These are phyloP conservation scores for Lactarius sp. DNA, from an alignment of 768 basidiomycete genomes.

Conservation along the genomic window DNA sequence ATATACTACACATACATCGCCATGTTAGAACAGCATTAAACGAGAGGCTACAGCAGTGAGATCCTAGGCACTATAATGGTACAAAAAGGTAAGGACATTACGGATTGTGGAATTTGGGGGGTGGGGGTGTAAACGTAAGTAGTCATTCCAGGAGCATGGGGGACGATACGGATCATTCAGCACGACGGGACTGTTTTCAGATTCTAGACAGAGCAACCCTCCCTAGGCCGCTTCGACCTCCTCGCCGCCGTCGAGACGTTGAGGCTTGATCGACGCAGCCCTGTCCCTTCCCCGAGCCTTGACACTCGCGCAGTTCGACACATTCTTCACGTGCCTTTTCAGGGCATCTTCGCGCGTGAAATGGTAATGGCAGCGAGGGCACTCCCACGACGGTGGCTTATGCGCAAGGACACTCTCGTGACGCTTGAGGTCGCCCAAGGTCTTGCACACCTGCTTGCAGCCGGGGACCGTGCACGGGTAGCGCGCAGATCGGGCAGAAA, in stretches of 20 bases:
- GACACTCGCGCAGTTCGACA: slow-evolving; percentile 8
- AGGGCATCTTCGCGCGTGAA: slow-evolving; percentile 26
- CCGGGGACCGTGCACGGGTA: slow-evolving; percentile 23
- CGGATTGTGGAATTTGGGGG: not conserved
- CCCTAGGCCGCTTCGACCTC: not conserved
- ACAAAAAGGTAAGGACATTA: not conserved
- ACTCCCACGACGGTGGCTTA: slow-evolving; percentile 14
- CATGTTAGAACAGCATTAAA: not conserved
- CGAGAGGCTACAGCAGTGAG: not conserved
- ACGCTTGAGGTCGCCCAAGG: slow-evolving; percentile 23
- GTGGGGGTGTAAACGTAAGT: not conserved
- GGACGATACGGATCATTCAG: not conserved
- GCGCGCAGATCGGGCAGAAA: not conserved
- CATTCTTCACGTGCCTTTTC: slow-evolving; percentile 23
- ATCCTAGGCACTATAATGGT: not conserved
- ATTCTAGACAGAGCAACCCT: not conserved
- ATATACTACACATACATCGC: not conserved
- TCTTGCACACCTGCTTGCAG: slow-evolving; percentile 25
- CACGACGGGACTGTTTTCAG: not conserved
- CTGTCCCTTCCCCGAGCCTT: slow-evolving; percentile 3
- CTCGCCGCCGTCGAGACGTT: not conserved
- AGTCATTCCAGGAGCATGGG: not conserved
- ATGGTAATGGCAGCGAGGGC: slow-evolving; percentile 14
- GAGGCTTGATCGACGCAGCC: not conserved
- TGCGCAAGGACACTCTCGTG: slow-evolving; percentile 22